Conservation (phyloP, 208 protist species). For the Trypanosoma theileri region DNA sequence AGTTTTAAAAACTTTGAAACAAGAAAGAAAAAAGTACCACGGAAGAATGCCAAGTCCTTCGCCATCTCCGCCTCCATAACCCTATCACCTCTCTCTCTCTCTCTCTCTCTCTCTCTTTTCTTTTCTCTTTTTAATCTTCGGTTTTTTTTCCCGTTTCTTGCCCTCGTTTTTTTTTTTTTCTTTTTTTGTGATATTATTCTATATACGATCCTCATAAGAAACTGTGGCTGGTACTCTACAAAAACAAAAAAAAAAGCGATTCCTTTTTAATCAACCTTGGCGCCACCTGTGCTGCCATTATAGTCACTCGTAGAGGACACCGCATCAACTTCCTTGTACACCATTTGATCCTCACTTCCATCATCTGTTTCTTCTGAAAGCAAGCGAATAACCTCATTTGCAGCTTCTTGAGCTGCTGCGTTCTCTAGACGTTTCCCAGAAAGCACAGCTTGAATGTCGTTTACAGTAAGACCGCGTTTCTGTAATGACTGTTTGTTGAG, state of each 20-base stretch:
- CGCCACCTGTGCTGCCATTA: neutral
- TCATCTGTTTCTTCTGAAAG: conserved; percentile 68
- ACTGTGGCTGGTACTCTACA: neutral
- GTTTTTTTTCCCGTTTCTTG: neutral
- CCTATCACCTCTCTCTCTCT: neutral
- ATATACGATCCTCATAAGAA: neutral
- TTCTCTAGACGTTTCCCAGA: conserved; percentile 55
- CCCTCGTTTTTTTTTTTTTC: conserved; percentile 1
- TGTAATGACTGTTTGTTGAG: conserved; percentile 60
- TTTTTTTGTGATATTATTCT: conserved; percentile 1
- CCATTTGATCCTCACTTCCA: conserved; percentile 40
- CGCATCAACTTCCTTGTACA: conserved; percentile 43
- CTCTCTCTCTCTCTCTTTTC: conserved; percentile 4
- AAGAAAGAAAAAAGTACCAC: conserved; percentile 5
- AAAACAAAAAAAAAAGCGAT: conserved; percentile 3
- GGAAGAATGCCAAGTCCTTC: neutral
- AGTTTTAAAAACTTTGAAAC: neutral
- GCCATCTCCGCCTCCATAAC: neutral
- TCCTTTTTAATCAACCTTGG: conserved; percentile 21
- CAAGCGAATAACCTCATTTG: conserved; percentile 72
- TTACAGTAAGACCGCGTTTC: conserved; percentile 64
- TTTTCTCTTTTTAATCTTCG: neutral
- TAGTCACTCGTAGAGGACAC: conserved; percentile 4
- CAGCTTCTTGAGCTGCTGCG: conserved; percentile 50
- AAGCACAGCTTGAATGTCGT: conserved; percentile 71